Conservation (phyloP, 1,139 yeast species). For the Arxiozyma heterogenica region DNA sequence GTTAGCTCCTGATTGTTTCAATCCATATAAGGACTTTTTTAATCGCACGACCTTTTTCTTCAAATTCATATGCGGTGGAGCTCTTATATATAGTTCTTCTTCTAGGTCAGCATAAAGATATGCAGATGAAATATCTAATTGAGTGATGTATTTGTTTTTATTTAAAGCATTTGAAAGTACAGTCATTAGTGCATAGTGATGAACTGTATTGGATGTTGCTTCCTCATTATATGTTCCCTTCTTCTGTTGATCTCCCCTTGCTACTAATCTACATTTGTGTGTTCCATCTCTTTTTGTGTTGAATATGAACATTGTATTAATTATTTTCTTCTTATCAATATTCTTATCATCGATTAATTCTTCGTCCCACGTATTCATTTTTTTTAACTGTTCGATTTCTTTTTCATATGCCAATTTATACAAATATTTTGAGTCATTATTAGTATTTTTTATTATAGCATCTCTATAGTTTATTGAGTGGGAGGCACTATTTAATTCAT, state of each 20-base stretch:
- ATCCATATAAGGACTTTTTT: slow-evolving; percentile 8
- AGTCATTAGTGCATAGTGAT: slow-evolving; percentile 7
- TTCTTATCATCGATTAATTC: no score
- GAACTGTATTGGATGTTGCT: slow-evolving; percentile 5
- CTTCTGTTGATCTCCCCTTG: slow-evolving; percentile 9
- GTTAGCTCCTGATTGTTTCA: slow-evolving; percentile 11
- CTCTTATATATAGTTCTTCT: background rate
- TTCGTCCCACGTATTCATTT: background rate
- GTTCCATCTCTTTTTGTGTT: slow-evolving; percentile 7
- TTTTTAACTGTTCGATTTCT: slow-evolving; percentile 2
- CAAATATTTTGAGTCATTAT: background rate
- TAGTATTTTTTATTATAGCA: background rate
- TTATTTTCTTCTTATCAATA: slow-evolving; percentile 4
- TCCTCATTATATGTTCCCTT: slow-evolving; percentile 5
- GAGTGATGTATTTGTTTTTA: slow-evolving; percentile 1
- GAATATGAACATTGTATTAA: slow-evolving; percentile 10
- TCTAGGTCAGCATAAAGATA: background rate
- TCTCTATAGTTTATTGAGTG: background rate
- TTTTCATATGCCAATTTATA: background rate
- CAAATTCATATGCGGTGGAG: background rate
- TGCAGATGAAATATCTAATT: background rate
- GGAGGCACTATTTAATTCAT: background rate
- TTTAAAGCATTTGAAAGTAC: slow-evolving; percentile 5
- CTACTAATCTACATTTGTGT: slow-evolving; percentile 7
- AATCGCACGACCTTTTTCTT: slow-evolving; percentile 6